These are phyloP conservation scores for Psidium friedrichsthalianum DNA, from an alignment of 345 rosid species.

Conservation along the genomic window DNA sequence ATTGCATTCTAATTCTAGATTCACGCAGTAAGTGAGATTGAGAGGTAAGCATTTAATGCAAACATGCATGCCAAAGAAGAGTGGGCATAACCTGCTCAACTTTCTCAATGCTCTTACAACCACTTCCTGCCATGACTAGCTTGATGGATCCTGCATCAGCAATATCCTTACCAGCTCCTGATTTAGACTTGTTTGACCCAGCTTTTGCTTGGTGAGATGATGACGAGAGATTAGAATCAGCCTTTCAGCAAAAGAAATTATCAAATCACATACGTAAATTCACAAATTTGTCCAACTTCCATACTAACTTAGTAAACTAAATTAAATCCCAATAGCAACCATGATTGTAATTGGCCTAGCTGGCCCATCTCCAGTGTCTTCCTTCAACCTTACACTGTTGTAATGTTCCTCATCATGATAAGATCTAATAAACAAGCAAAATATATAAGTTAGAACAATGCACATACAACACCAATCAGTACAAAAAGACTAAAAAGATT, in stretches of 20 bases:
- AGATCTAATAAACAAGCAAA: slow-evolving; percentile 37
- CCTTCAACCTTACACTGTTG: slow-evolving; percentile 67
- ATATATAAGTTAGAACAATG: background rate
- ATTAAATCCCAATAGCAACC: slow-evolving; percentile 26
- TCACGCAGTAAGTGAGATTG: background rate
- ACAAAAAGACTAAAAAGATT: background rate
- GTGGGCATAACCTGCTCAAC: slow-evolving; percentile 42
- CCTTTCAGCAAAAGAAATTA: slow-evolving; percentile 49
- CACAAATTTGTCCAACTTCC: background rate
- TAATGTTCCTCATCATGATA: slow-evolving; percentile 95
- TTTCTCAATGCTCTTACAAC: slow-evolving; percentile 53
- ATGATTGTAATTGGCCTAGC: slow-evolving; percentile 59
- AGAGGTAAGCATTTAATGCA: background rate
- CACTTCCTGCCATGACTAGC: slow-evolving; percentile 73
- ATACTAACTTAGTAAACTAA: background rate
- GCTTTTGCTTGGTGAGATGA: slow-evolving; percentile 57
- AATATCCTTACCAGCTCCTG: slow-evolving; percentile 12
- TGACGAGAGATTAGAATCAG: slow-evolving; percentile 73
- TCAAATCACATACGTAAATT: background rate
- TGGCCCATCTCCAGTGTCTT: slow-evolving; percentile 69
- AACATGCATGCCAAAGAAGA: background rate
- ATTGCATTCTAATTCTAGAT: background rate
- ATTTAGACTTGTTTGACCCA: slow-evolving; percentile 33
- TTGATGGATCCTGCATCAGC: slow-evolving; percentile 47
- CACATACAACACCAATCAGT: background rate